Evolutionary conservation across 2,329 filamentous ascomycete species (phyloP), one percentile per base, ranked within the genome.

Genomic region (Bretziella fagacearum): DNA sequence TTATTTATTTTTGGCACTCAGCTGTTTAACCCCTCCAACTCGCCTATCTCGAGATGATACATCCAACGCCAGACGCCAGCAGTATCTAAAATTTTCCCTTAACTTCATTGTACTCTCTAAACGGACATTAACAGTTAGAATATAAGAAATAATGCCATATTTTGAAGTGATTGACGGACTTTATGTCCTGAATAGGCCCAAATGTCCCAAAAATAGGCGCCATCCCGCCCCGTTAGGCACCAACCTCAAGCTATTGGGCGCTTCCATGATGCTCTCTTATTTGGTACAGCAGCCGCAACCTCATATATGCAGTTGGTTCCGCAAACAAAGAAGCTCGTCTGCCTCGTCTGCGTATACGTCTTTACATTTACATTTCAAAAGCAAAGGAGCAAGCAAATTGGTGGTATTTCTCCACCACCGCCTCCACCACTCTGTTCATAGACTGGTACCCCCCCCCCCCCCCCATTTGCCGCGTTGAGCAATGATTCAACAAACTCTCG

Each of bases 251-350:
- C 44, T 39, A n/a, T 44, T 46, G 33, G 33, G 44, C 44, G 44
- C 44, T 46, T 46, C 22, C 18, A 20, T 25, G 30, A 35, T 3
- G 11, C 25, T 6, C 10, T 39, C 27, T 39, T 22, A 46, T 46
- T 46, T 22, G 44, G 29, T 25, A 18, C 4, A 35, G 33, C 44
- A 46, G 44, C 44, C 44, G 44, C 44, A 29, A n/a, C n/a, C n/a
- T 37, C 22, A 10, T 20, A n/a, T 30, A 30, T 18, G 22, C 26
- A 32, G 17, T 15, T 32, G 25, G 11, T 23, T 15, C n/a, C 18
- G 8, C 6, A n/a, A 32, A 5, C 18, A 39, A 22, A 7, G 23
- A 10, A 39, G 20, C 35, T 39, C 35, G 35, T 39, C 35, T 39
- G 35, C 35, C 35, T 39, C 35, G 35, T 23, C 35, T 22, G 35